Base-by-base conservation (phyloP, 2,329 filamentous ascomycete genomes). In the Fusarium haematococcum region DNA sequence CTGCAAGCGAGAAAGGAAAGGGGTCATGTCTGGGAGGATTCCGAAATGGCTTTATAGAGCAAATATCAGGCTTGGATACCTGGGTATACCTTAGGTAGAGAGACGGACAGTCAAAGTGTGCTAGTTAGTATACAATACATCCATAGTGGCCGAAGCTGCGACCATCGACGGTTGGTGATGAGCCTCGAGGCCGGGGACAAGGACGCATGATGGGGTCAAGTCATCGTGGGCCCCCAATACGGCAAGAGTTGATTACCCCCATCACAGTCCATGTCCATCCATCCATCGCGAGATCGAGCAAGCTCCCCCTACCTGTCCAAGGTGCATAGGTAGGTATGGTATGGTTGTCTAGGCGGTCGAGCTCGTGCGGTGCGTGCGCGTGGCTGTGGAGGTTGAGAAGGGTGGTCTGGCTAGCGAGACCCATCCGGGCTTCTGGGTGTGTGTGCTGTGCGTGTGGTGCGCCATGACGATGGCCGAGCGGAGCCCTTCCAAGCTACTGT, bases 1-100 rank as follows among this genome's bases (percentile, higher is more conserved):
- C 30, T 63, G 23, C n/a, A n/a, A 59, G 56, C 16, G 18, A 27
- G 23, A 37, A 39, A 41, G 23, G 33, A 41, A 39, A 30, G 30
- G 25, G 23, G 23, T 20, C 8, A 39, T 45, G 43, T 25, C 37
- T 30, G 41, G 52, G 56, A 48, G 69, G 71, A 64, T 32, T 45
- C 37, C 30, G 33, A n/a, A 69, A 62, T 45, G 50, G 54, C 43
- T 78, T 76, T 78, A 78, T 78, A 78, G 66, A 69, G 32, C 27
- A 32, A 32, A 20, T 35, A 58, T 23, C 54, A 33, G 62, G 23
- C 56, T 41, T 39, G 27, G 32, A 25, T 66, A 25, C 45, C 45
- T 50, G 23, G 45, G 45, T 50, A 50, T 50, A 37, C 35, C 35
- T 37, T 37, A 45, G 41, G 41, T 23, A 54, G 18, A 54, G 27